Conservation (phyloP, 148 eudicot genomes). For the Rhododendron williamsianum region DNA sequence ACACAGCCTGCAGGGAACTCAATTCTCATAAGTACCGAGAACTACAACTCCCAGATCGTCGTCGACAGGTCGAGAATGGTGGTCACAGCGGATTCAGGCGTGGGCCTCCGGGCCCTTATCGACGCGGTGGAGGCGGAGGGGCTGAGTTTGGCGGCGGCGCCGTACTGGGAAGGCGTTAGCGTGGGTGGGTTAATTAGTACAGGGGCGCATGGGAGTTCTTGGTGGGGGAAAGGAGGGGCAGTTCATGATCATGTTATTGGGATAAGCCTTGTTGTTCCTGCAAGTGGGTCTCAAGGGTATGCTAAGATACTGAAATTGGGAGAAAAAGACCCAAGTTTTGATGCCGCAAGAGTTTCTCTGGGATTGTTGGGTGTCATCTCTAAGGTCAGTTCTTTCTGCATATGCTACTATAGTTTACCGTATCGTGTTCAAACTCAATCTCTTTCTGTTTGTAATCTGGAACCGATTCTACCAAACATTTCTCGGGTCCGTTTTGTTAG, state of each 20-base stretch:
- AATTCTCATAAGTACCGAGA: slow-evolving; percentile 56
- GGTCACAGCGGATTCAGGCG: slow-evolving; percentile 72
- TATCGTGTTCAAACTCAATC: neutral
- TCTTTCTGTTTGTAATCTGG: neutral
- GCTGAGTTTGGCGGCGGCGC: slow-evolving; percentile 64
- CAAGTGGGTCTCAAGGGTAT: slow-evolving; percentile 35
- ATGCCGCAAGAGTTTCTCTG: slow-evolving; percentile 72
- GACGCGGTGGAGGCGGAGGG: slow-evolving; percentile 43
- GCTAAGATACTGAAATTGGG: slow-evolving; percentile 49
- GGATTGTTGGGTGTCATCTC: slow-evolving; percentile 79
- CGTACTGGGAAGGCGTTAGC: slow-evolving; percentile 86
- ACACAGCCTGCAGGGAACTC: slow-evolving; percentile 21
- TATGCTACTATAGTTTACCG: too few relatives aligned
- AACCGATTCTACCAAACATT: neutral
- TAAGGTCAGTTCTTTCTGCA: slow-evolving; percentile 37
- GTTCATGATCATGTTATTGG: slow-evolving; percentile 76
- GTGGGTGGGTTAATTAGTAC: slow-evolving; percentile 60
- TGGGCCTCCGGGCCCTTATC: slow-evolving; percentile 50
- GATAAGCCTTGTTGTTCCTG: slow-evolving; percentile 49
- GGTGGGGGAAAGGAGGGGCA: slow-evolving; percentile 83
- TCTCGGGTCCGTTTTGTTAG: neutral
- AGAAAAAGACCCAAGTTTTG: slow-evolving; percentile 31
- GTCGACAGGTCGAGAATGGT: slow-evolving; percentile 25
- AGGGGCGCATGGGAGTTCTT: slow-evolving; percentile 85
- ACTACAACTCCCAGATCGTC: slow-evolving; percentile 29